phyloP scores from a whole-genome alignment of 805 yeast genomes.

The Wickerhamomyces hampshirensis region DNA sequence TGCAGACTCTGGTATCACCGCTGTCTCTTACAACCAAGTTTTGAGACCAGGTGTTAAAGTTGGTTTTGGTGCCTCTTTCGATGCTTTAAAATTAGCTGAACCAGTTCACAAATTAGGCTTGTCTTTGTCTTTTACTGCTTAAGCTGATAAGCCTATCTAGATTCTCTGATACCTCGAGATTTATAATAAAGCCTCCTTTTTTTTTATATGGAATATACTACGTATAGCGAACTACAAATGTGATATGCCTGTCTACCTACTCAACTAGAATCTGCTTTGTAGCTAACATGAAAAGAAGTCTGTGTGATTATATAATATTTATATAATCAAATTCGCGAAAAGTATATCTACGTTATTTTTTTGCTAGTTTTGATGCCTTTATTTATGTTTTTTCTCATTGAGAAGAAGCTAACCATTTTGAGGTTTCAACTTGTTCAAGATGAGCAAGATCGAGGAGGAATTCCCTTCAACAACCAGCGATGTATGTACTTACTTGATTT shows the following conservation, averaged over 20 bases:
- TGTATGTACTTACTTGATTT: conserved; percentile 11
- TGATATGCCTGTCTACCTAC: no score
- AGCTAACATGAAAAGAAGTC: no score
- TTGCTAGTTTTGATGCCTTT: background rate
- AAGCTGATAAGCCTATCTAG: conserved; percentile 21
- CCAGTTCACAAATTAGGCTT: conserved; percentile 98
- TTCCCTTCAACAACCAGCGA: conserved; percentile 16
- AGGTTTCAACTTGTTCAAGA: no score
- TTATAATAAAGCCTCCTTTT: no score
- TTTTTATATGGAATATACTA: no score
- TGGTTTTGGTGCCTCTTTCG: conserved; percentile 96
- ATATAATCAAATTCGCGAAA: no score
- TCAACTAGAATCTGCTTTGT: no score
- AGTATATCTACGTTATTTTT: background rate
- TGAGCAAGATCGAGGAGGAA: conserved; percentile 18
- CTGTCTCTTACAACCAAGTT: conserved; percentile 89
- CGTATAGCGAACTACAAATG: no score
- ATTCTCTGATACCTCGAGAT: no score
- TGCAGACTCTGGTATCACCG: conserved; percentile 92
- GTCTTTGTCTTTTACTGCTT: conserved; percentile 90
- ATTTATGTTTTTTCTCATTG: background rate
- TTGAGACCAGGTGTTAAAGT: conserved; percentile 94
- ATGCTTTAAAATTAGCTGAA: conserved; percentile 91
- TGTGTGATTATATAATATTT: no score
- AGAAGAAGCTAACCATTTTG: no score